Conservation (phyloP, 139 green algal genomes). For the Tetraselmis chui region DNA sequence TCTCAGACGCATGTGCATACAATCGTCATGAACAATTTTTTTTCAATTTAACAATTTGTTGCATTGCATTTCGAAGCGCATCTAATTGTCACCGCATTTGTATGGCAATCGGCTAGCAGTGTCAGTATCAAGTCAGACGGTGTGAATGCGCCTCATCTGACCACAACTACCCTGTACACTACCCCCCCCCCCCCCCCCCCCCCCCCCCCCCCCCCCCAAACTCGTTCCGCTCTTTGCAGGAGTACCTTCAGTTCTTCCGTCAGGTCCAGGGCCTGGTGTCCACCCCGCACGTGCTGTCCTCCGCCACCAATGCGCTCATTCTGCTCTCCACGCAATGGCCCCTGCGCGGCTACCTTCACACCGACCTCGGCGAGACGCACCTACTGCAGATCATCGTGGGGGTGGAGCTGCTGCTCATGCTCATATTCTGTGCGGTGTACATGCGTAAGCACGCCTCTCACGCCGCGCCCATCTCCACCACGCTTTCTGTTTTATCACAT, state of each 20-base stretch:
- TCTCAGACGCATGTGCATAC: too few relatives aligned
- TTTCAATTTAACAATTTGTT: too few relatives aligned
- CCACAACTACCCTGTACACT: too few relatives aligned
- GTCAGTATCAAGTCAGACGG: too few relatives aligned
- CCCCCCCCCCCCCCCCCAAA: neutral
- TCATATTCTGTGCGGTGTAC: neutral
- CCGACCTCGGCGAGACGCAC: neutral
- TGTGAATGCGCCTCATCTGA: too few relatives aligned
- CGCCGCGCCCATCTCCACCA: too few relatives aligned
- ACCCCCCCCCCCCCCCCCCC: too few relatives aligned
- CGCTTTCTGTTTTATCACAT: too few relatives aligned
- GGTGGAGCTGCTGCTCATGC: neutral
- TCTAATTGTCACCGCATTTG: too few relatives aligned
- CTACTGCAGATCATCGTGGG: neutral
- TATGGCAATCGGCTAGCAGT: too few relatives aligned
- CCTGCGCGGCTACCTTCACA: neutral
- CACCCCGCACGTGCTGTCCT: neutral
- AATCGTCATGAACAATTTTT: too few relatives aligned
- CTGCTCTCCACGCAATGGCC: neutral
- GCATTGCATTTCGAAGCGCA: too few relatives aligned
- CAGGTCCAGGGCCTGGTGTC: neutral
- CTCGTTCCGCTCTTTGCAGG: neutral
- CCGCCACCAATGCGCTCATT: neutral
- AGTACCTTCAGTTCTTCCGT: neutral
- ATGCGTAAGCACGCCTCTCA: neutral